Evolutionary conservation across 1,284 basidiomycete genomes (phyloP).

Genomic region (Austroboletus olivaceoglutinosus): DNA sequence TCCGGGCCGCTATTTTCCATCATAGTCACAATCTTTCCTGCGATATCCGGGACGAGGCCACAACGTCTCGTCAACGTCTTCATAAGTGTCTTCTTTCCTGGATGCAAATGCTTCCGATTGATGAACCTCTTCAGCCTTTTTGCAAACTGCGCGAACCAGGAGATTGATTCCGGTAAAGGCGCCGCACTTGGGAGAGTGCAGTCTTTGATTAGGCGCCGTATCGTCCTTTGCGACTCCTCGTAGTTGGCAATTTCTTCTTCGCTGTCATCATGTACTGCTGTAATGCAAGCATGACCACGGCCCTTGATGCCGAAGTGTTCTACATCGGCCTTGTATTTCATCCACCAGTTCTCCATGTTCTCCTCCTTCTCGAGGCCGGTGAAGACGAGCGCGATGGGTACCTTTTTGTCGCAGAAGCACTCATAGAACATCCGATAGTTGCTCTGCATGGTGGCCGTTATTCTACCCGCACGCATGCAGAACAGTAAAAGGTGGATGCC

Average conservation of each 20-base stretch:
- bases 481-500: constrained; percentile 42
- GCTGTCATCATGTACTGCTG: constrained; percentile 31
- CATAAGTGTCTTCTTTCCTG: constrained; percentile 23
- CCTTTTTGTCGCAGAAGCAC: constrained; percentile 32
- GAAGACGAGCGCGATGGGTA: constrained; percentile 40
- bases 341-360: constrained; percentile 42
- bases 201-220: constrained; percentile 20
- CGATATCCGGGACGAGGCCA: constrained; percentile 28
- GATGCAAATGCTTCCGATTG: constrained; percentile 6
- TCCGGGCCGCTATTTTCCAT: constrained; percentile 20
- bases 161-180: constrained; percentile 14
- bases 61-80: constrained; percentile 27
- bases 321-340: constrained; percentile 33
- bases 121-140: constrained; percentile 21
- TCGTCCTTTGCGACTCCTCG: constrained; percentile 17
- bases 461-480: constrained; percentile 37
- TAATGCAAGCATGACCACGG: constrained; percentile 39
- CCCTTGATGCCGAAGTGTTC: constrained; percentile 32
- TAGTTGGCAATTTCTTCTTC: constrained; percentile 25
- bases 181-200: constrained; percentile 16
- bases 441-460: constrained; percentile 33
- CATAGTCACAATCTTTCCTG: constrained; percentile 23
- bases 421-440: constrained; percentile 40
- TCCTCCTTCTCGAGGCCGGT: constrained; percentile 40
- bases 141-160: constrained; percentile 21